Evolutionary conservation across 148 eudicot genomes (phyloP).

Genomic region (Polygonum maritimum): DNA sequence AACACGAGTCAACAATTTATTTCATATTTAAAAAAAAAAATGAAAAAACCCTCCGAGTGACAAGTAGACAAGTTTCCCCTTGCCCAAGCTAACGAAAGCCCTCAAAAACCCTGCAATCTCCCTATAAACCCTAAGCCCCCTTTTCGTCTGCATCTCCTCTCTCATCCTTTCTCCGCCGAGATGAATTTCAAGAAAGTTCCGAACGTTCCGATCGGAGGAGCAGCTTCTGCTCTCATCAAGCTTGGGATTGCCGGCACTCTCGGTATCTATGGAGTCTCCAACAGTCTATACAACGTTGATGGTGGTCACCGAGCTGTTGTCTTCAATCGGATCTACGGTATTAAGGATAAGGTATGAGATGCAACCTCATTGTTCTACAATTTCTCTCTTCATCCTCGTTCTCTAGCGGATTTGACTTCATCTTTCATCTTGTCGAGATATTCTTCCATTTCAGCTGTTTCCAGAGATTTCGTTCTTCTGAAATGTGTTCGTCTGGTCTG

Average conservation of each 20-base stretch:
- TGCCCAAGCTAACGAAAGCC: background rate
- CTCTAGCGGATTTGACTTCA: background rate
- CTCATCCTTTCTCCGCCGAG: background rate
- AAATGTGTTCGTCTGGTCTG: background rate
- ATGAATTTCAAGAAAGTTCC: constrained; percentile 85
- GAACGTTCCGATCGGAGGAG: constrained; percentile 71
- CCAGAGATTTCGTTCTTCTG: background rate
- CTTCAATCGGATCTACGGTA: constrained; percentile 78
- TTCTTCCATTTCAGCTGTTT: background rate
- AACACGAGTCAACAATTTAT: no score
- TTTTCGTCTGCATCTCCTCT: background rate
- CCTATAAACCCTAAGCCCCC: background rate
- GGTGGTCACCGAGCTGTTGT: constrained; percentile 96
- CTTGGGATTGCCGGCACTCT: constrained; percentile 53
- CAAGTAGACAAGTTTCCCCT: background rate
- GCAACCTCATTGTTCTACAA: background rate
- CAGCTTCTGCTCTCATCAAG: constrained; percentile 55
- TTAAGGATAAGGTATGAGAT: constrained; percentile 67
- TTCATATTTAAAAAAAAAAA: no score
- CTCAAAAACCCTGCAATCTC: background rate
- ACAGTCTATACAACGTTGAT: constrained; percentile 88
- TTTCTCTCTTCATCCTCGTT: background rate
- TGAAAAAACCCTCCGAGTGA: no score
- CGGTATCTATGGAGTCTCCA: constrained; percentile 58
- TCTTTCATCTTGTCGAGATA: background rate